Base-by-base conservation (phyloP, 768 basidiomycete genomes). In the Pleurotus pulmonarius region DNA sequence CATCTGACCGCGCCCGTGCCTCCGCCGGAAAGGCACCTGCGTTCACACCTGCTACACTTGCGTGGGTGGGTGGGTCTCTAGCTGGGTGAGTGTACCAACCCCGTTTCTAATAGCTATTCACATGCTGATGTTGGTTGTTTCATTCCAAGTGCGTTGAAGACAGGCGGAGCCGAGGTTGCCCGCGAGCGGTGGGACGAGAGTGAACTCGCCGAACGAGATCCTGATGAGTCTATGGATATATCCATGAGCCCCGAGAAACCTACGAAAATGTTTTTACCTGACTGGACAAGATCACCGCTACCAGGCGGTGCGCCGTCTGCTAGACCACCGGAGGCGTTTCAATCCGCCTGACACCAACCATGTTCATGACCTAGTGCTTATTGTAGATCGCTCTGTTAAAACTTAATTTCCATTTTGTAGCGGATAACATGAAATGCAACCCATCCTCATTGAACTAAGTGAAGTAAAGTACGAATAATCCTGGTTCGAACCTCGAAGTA, bases 61-160 rank as follows among this genome's bases (percentile, higher is more conserved):
- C 88, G 0, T 99, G 96, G 96, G 85, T 99, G 9, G 96, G 96
- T 3, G 96, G 93, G 0, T 94, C 92, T 18, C 67, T 98, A 16
- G 92, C 94, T 2, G 96, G 95, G 88, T 94, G 69, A 60, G 86
- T 78, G 29, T 12, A 13, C 29, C 24, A 49, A 40, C 53, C 15
- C 9, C 20, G 18, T 25, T n/a, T 49, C 20, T 3, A 8, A 43
- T 56, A 43, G 18, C 56, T 16, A 53, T 59, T 38, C 40, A 8
- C 0, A 15, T 45, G 16, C 55, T 56, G 22, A 58, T 59, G 13
- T 61, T 46, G 48, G 40, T 37, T 60, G 0, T 25, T 53, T 34
- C 29, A 34, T 11, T 18, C 55, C 16, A 58, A 94, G 93, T 8
- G 80, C 91, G 6, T 75, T 97, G 47, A 96, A 97, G 70, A 92